Conservation (phyloP, 1,284 basidiomycete species). For the Papiliotrema fonsecae region DNA sequence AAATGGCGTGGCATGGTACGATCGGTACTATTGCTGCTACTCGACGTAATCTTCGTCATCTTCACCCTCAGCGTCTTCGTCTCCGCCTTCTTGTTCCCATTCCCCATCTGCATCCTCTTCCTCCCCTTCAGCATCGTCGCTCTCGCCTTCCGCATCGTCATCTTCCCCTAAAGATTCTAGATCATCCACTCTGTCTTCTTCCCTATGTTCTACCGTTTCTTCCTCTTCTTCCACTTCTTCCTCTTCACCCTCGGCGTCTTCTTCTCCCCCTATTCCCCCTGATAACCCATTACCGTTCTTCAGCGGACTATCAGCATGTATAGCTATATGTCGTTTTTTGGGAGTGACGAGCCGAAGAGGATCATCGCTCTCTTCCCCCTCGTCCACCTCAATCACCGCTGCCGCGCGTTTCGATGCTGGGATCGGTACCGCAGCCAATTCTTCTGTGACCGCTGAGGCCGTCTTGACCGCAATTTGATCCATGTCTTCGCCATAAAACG, state of each 20-base stretch:
- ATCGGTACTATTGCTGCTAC: too few species aligned
- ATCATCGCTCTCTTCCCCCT: slow-evolving; percentile 1
- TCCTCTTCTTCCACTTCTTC: slow-evolving; percentile 10
- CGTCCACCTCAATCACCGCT: not conserved
- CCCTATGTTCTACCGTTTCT: not conserved
- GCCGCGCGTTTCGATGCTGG: not conserved
- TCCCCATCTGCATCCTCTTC: not conserved
- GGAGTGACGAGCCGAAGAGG: not conserved
- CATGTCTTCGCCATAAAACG: not conserved
- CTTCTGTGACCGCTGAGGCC: too few species aligned
- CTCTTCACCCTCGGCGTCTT: slow-evolving; percentile 6
- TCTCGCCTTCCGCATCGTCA: not conserved
- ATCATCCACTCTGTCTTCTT: slow-evolving; percentile 11
- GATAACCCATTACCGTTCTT: too few species aligned
- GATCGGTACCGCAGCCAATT: not conserved
- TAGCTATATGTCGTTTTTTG: too few species aligned
- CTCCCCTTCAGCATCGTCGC: not conserved
- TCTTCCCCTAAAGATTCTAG: slow-evolving; percentile 2
- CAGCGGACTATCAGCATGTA: too few species aligned
- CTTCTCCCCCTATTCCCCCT: not conserved
- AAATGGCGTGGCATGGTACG: too few species aligned
- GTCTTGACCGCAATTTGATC: too few species aligned
- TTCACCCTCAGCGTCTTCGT: too few species aligned
- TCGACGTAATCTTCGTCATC: too few species aligned
- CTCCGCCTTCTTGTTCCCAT: too few species aligned